Conservation (phyloP, 345 rosid species). For the Lepidium sativum region DNA sequence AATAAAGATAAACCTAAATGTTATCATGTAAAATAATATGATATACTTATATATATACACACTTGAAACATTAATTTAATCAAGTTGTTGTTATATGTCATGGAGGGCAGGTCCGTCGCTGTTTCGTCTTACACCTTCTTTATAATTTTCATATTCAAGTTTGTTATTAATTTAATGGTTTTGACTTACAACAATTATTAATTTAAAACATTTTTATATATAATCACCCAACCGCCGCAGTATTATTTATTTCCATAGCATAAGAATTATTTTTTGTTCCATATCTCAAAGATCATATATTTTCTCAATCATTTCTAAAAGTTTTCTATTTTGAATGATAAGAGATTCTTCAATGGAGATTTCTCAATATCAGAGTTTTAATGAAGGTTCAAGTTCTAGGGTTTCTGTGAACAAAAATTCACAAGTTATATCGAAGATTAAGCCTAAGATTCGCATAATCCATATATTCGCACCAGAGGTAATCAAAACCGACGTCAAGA, state of each 20-base stretch:
- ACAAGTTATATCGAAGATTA: slow-evolving; percentile 44
- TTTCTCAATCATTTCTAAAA: not conserved
- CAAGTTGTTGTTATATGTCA: slow-evolving; percentile 21
- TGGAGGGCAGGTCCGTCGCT: slow-evolving; percentile 30
- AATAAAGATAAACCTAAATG: not conserved
- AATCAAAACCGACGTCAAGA: slow-evolving; percentile 79
- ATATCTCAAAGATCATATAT: slow-evolving; percentile 8
- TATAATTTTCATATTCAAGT: slow-evolving; percentile 21
- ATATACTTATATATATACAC: not conserved
- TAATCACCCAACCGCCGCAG: slow-evolving; percentile 21
- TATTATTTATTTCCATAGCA: slow-evolving; percentile 7
- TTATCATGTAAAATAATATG: slow-evolving; percentile 16
- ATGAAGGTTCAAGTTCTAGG: slow-evolving; percentile 29
- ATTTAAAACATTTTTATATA: not conserved
- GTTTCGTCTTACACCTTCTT: slow-evolving; percentile 22
- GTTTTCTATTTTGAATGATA: slow-evolving; percentile 5
- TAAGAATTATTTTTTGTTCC: slow-evolving; percentile 18
- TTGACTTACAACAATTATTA: slow-evolving; percentile 23
- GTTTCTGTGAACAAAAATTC: slow-evolving; percentile 45
- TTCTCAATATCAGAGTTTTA: slow-evolving; percentile 17
- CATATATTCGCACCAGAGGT: slow-evolving; percentile 92
- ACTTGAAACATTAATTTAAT: not conserved
- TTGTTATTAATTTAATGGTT: slow-evolving; percentile 6
- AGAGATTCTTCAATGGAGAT: slow-evolving; percentile 24
- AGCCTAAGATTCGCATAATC: slow-evolving; percentile 77